phyloP scores from a whole-genome alignment of 2,329 filamentous ascomycete genomes.

The Colletotrichum eremochloae region DNA sequence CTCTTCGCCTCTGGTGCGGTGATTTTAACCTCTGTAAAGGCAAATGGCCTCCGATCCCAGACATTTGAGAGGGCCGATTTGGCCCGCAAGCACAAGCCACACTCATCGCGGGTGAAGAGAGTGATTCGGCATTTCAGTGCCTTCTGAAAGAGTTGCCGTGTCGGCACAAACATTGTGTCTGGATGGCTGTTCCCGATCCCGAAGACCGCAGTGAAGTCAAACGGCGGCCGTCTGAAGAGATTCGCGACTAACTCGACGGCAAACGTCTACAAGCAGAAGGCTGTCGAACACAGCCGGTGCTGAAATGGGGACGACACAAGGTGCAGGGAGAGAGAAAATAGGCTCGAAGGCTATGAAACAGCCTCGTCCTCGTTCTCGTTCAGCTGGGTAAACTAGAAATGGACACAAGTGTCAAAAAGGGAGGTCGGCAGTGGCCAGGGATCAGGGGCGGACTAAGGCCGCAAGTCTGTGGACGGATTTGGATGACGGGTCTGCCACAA shows the following conservation, averaged over 20 bases:
- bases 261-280: background rate
- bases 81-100: conserved; percentile 77
- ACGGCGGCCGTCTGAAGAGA: background rate
- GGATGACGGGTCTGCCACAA: conserved; percentile 25
- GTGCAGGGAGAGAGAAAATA: background rate
- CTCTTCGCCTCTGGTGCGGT: conserved; percentile 71
- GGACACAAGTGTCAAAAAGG: background rate
- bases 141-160: conserved; percentile 60
- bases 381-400: conserved; percentile 9
- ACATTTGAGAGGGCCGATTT: conserved; percentile 77
- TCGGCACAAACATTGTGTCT: conserved; percentile 61
- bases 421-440: conserved; percentile 5
- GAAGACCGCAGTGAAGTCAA: background rate
- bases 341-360: conserved; percentile 30
- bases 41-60: conserved; percentile 76
- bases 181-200: background rate
- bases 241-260: conserved; percentile 13
- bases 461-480: background rate
- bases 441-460: background rate
- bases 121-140: conserved; percentile 73
- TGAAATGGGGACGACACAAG: background rate
- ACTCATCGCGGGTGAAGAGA: conserved; percentile 80
- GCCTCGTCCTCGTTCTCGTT: conserved; percentile 39
- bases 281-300: background rate
- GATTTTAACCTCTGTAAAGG: conserved; percentile 78